phyloP scores from a whole-genome alignment of 805 yeast genomes.

The Teunomyces lycoperdinae region DNA sequence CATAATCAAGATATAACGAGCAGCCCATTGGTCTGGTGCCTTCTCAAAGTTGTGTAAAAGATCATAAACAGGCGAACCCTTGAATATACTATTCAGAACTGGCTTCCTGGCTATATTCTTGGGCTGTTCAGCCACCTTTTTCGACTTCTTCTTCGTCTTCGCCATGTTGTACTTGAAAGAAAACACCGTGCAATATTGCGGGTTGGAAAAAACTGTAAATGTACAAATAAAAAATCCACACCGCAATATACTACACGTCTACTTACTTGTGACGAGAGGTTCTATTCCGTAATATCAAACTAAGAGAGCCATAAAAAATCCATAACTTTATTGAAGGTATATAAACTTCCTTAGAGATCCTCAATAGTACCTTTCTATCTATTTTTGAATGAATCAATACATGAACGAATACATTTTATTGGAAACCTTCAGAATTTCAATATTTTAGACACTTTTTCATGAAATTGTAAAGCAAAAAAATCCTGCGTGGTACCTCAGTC shows the following conservation, averaged over 20 bases:
- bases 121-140: conserved; percentile 2
- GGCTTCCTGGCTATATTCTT: background rate
- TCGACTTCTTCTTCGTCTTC: conserved; percentile 10
- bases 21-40: conserved; percentile 89
- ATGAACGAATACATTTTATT: too few species aligned
- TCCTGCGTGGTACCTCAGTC: too few species aligned
- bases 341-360: too few species aligned
- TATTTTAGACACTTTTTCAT: too few species aligned
- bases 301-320: too few species aligned
- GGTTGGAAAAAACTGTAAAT: conserved; percentile 1
- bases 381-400: too few species aligned
- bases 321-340: too few species aligned
- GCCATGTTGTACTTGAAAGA: conserved; percentile 6
- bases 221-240: background rate
- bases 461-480: too few species aligned
- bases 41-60: conserved; percentile 74
- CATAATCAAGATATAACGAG: conserved; percentile 69
- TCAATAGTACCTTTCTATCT: too few species aligned
- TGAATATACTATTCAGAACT: conserved; percentile 21
- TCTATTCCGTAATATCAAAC: too few species aligned
- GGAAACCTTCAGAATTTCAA: too few species aligned
- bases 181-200: background rate
- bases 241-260: background rate
- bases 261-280: too few species aligned
- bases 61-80: conserved; percentile 70